Evolutionary conservation across 192 early-diverging fungal genomes (phyloP), one percentile per base, ranked within the genome.

Genomic region (Coemansia sp.): DNA sequence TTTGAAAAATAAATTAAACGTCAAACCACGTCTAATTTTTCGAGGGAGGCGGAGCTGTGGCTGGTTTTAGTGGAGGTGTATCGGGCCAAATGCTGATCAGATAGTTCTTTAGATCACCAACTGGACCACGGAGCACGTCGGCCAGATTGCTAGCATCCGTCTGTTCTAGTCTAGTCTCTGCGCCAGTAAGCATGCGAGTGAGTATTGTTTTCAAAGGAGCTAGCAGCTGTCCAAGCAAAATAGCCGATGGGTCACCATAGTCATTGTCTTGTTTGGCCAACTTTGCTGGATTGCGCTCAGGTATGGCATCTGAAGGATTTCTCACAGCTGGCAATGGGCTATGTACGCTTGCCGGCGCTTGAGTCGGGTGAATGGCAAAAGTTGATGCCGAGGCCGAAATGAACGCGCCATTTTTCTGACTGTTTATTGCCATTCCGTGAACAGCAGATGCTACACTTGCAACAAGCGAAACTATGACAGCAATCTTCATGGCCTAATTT

Each of bases 381-480:
- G 29, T 31, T 31, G 29, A 31, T 31, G 6, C 6, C 29, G 29
- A 31, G 29, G 29, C 29, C 29, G 29, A 31, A 31, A 31, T 31
- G 29, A 6, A 31, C 29, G 67, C 47, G 21, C 63, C 68, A 43
- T 71, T 71, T 64, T 69, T 69, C 62, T 68, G 63, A 57, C 71
- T 64, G 58, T 71, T 71, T 2, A 77, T 21, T 19, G 25, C 48
- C 57, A 49, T 3, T 23, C 47, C 10, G 57, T 55, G 41, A 10
- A 19, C 29, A 49, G 17, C 17, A 19, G 12, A 17, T 6, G n/a
- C n/a, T 49, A 17, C 17, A 16, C 37, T 29, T 25, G 55, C 64
- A 58, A 27, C 45, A 53, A 65, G 55, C 23, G 47, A 45, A 12
- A 43, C 41, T 26, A 17, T 14, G n/a, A 55, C 35, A 3, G 57